These are phyloP conservation scores for Tolypocladium ovalisporum DNA, from an alignment of 2,329 filamentous ascomycete species.

Conservation along the genomic window DNA sequence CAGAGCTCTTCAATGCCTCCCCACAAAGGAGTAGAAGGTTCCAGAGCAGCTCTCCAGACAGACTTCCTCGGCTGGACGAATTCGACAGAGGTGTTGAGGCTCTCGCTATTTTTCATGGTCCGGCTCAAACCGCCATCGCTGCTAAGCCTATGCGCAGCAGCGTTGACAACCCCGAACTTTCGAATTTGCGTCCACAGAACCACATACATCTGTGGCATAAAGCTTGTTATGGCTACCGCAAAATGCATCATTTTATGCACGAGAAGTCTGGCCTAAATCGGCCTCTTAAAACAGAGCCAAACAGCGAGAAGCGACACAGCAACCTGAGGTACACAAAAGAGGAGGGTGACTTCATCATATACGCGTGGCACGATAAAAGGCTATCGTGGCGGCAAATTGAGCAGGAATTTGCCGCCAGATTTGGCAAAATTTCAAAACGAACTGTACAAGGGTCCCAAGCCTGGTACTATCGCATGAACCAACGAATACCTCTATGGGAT, in stretches of 20 bases:
- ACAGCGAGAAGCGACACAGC: conserved; percentile 25
- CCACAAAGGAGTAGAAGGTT: no score
- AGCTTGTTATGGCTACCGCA: no score
- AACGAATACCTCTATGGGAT: conserved; percentile 27
- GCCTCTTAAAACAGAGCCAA: conserved; percentile 23
- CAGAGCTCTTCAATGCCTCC: no score
- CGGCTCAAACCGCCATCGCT: conserved; percentile 14
- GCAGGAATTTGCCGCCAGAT: conserved; percentile 25
- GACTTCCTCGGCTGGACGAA: conserved; percentile 24
- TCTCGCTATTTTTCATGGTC: conserved; percentile 19
- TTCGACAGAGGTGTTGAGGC: conserved; percentile 26
- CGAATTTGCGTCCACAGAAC: conserved; percentile 11
- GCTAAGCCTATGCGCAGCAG: conserved; percentile 16
- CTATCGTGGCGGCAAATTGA: conserved; percentile 29
- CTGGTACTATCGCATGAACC: conserved; percentile 33
- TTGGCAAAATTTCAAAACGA: conserved; percentile 23
- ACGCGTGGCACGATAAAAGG: conserved; percentile 30
- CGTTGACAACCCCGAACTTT: conserved; percentile 9
- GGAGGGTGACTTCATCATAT: conserved; percentile 32
- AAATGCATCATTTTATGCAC: no score
- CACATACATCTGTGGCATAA: conserved; percentile 12
- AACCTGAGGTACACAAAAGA: conserved; percentile 33
- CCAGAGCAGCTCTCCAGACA: conserved; percentile 8
- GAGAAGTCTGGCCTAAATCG: conserved; percentile 11
- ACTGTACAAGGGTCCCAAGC: conserved; percentile 29